Base-by-base conservation (phyloP, 2,329 filamentous ascomycete species). In the Aspergillus jensenii region DNA sequence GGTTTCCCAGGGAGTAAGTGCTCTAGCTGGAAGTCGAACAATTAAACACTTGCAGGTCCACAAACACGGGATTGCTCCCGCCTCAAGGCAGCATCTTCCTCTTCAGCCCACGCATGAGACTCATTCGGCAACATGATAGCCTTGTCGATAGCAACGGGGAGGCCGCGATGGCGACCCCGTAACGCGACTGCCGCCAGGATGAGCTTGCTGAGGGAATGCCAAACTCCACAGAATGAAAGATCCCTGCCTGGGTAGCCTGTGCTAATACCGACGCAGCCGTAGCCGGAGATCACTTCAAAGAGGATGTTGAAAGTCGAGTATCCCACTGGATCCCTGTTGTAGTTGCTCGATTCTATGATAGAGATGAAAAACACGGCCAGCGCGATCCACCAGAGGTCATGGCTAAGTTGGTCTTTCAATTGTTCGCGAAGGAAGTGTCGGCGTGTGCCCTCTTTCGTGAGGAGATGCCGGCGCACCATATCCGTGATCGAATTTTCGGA, bases 361-460 rank as follows among this genome's bases (percentile, higher is more conserved):
- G 80, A 79, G 55, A 89, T 86, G 33, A 85, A 69, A 50, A 88
- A 77, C 12, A 87, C 79, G 2, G 84, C 83, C 0, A 88, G 71
- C 3, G 84, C 81, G 14, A 89, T 82, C 76, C 81, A 85, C 86
- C 87, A 89, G 15, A 89, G 76, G 65, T 89, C 87, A 68, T 89
- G 85, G 31, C 84, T 83, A 2, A 89, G 79, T 68, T 89, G 87
- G 6, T 82, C 81, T n/a, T 84, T 82, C 21, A 88, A 76, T 67
- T 89, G 85, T 60, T 83, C 79, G 41, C 78, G 77, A 14, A 85
- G 74, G 53, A 84, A 83, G 59, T 78, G 79, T 54, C 77, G 74
- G 14, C 74, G 78, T 7, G 77, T 79, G 6, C 63, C 65, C 43
- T 74, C 70, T 7, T 60, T 58, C 27, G 53, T 52, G 41, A 69